Percentiles rank a stretch among this genome's conserved stretches.
These are phyloP conservation scores for Triticum monococcum DNA, from an alignment of 176 grass and related monocot species.

Conservation along the genomic window DNA sequence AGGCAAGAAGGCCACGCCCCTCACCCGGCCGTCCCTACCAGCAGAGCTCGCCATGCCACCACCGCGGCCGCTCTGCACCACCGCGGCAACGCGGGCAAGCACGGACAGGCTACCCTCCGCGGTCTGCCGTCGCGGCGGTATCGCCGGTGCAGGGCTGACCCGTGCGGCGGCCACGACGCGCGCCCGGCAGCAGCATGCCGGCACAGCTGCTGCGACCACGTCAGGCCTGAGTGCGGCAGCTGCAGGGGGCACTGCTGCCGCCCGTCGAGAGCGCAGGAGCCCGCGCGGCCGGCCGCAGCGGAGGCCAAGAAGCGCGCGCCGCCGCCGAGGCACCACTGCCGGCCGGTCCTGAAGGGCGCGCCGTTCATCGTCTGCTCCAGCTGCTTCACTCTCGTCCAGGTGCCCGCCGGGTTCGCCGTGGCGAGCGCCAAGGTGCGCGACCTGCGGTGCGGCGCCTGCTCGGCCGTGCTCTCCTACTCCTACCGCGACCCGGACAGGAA, in stretches of 20 bases:
- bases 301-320: conserved; percentile 23
- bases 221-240: conserved; percentile 27
- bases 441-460: conserved; percentile 77
- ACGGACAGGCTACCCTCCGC: not conserved
- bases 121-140: conserved; percentile 43
- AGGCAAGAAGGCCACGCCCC: not conserved
- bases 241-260: conserved; percentile 37
- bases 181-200: not conserved
- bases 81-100: conserved; percentile 7
- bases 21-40: not conserved
- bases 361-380: conserved; percentile 86
- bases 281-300: not conserved
- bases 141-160: conserved; percentile 27
- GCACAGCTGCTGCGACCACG: conserved; percentile 25
- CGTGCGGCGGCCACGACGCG: not conserved
- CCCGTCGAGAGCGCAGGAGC: not conserved
- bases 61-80: not conserved
- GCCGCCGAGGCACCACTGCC: conserved; percentile 57
- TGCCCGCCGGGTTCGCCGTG: conserved; percentile 63
- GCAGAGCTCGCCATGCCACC: conserved; percentile 14
- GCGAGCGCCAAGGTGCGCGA: conserved; percentile 51
- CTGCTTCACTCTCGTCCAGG: conserved; percentile 72
- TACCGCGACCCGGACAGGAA: conserved; percentile 54
- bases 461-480: conserved; percentile 61
- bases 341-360: conserved; percentile 75